phyloP scores from a whole-genome alignment of 2,329 filamentous ascomycete genomes.

The Neonectria coccinea region DNA sequence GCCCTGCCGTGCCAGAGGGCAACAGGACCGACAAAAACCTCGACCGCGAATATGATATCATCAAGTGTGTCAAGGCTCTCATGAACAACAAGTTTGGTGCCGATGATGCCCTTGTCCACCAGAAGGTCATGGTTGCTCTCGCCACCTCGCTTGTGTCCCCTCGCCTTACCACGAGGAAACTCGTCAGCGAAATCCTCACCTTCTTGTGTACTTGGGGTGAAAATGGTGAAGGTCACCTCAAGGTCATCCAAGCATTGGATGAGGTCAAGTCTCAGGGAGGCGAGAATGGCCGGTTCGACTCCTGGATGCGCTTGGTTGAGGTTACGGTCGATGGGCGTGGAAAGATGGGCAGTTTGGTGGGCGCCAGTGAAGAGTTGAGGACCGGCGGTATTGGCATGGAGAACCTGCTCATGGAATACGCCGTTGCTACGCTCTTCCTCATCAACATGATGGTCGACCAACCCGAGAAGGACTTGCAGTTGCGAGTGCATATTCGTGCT shows the following conservation, averaged over 20 bases:
- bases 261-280: slow-evolving; percentile 87
- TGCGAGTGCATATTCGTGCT: slow-evolving; percentile 92
- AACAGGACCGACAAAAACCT: slow-evolving; percentile 78
- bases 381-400: slow-evolving; percentile 98
- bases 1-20: slow-evolving; percentile 70
- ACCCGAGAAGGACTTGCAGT: slow-evolving; percentile 86
- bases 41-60: slow-evolving; percentile 94
- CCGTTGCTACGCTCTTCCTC: slow-evolving; percentile 91
- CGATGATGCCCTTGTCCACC: slow-evolving; percentile 91
- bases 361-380: slow-evolving; percentile 94
- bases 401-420: slow-evolving; percentile 99
- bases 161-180: slow-evolving; percentile 89
- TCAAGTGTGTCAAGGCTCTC: slow-evolving; percentile 95
- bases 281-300: slow-evolving; percentile 95
- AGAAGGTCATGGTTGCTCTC: slow-evolving; percentile 89
- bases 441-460: slow-evolving; percentile 98
- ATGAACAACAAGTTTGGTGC: slow-evolving; percentile 99
- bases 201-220: slow-evolving; percentile 96
- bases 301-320: slow-evolving; percentile 98
- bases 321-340: slow-evolving; percentile 96
- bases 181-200: slow-evolving; percentile 95
- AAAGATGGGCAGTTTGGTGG: slow-evolving; percentile 98
- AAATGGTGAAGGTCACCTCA: slow-evolving; percentile 84
- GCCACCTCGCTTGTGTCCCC: slow-evolving; percentile 89
- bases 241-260: slow-evolving; percentile 94